These are phyloP conservation scores for Rutstroemia sp. DNA, from an alignment of 2,329 filamentous ascomycete species.

Conservation along the genomic window DNA sequence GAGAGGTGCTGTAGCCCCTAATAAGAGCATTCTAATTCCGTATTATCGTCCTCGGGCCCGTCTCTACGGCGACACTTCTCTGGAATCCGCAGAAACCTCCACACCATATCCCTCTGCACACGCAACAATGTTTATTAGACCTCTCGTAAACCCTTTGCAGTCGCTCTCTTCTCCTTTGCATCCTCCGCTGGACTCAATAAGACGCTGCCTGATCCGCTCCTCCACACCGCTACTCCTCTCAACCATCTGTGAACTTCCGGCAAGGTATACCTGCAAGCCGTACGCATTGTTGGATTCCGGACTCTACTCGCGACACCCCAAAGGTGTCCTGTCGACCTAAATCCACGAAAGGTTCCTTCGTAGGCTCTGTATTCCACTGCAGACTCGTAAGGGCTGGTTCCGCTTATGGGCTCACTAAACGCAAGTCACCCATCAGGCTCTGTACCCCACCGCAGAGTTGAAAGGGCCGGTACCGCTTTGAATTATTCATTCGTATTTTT, in stretches of 20 bases:
- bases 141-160: no score
- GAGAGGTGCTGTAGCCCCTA: no score
- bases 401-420: no score
- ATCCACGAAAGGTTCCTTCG: neutral
- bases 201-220: no score
- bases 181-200: no score
- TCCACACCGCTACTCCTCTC: neutral
- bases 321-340: neutral
- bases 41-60: no score
- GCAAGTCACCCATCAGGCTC: neutral
- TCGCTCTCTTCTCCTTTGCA: no score
- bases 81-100: no score
- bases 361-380: neutral
- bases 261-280: neutral
- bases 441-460: neutral
- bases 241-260: neutral
- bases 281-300: neutral
- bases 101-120: no score
- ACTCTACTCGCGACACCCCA: neutral
- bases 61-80: no score
- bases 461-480: neutral
- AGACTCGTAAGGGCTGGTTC: neutral
- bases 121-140: no score
- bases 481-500: neutral
- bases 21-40: no score